Base-by-base conservation (phyloP, 2,329 filamentous ascomycete genomes). In the Pseudopithomyces maydicus region DNA sequence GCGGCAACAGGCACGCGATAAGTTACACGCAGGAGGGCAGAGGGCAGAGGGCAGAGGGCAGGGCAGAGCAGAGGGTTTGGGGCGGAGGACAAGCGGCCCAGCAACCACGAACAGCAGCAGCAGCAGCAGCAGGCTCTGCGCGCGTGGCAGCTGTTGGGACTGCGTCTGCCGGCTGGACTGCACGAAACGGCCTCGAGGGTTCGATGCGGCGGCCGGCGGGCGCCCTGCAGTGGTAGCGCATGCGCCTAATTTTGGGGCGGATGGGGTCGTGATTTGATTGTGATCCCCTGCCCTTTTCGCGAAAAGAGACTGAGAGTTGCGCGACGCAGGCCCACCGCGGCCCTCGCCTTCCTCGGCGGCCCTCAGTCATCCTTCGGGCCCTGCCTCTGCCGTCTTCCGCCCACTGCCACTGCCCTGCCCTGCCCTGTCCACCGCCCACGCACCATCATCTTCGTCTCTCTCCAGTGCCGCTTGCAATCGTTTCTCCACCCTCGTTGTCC, bases 331-430 rank as follows among this genome's bases (percentile, higher is more conserved):
- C 23, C 50, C 50, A 52, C 20, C 23, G 17, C 29, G 4, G 43
- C 29, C 47, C 48, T 38, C 46, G 50, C 63, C 22, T 50, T 14
- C 41, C 54, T 49, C 29, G 47, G 11, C 55, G 26, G 38, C 43
- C 56, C 32, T 58, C 58, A 51, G 59, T 58, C 53, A 58, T 56
- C 32, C 17, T 41, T 47, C 57, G 29, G 42, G 12, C 14, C 29
- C 10, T 29, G 26, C 26, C 26, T 29, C 26, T 29, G 26, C 26
- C 26, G 26, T 8, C 26, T 8, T 8, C 26, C 26, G 26, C 26
- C 26, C 26, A 29, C 26, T 36, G 42, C 33, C 51, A 35, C 23
- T 23, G 39, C 33, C 7, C 43, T 47, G 52, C 46, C 32, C 33
- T 38, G 53, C 55, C 57, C 42, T 29, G 5, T 29, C 26, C 5